These are phyloP conservation scores for Hanseniaspora guilliermondii DNA, from an alignment of 805 yeast species.

Conservation along the genomic window DNA sequence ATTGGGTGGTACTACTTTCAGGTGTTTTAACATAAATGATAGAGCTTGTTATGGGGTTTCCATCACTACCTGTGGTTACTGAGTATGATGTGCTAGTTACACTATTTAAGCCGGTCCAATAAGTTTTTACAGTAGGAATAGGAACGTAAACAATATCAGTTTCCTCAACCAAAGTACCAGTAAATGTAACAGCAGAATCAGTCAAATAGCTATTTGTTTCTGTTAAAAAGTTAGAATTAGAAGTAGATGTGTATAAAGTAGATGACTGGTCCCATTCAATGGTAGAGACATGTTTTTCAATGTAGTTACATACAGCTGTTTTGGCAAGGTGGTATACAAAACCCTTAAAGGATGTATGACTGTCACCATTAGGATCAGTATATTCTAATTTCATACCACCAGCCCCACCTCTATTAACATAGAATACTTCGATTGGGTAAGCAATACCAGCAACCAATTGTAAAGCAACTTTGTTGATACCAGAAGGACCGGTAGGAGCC, in stretches of 20 bases:
- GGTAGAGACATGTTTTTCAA: background rate
- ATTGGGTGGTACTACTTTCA: background rate
- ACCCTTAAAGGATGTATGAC: constrained; percentile 2
- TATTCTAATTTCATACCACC: constrained; percentile 17
- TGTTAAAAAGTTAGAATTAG: background rate
- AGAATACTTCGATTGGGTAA: constrained; percentile 25
- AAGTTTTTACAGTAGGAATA: background rate
- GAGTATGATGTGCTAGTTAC: background rate
- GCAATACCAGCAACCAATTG: constrained; percentile 21
- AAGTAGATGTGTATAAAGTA: too few species aligned
- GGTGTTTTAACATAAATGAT: background rate
- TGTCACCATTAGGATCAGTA: constrained; percentile 18
- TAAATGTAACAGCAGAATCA: background rate
- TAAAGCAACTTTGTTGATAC: constrained; percentile 9
- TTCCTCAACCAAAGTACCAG: background rate
- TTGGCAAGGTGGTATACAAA: background rate
- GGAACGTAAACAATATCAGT: background rate
- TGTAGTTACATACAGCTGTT: background rate
- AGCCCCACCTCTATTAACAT: constrained; percentile 17
- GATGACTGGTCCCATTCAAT: background rate
- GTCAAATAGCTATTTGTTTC: background rate
- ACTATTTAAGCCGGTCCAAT: background rate
- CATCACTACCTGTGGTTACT: background rate
- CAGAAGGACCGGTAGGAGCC: background rate
- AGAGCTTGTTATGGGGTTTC: background rate